These are phyloP conservation scores for Verbena officinalis DNA, from an alignment of 257 asterid genomes.

Conservation along the genomic window DNA sequence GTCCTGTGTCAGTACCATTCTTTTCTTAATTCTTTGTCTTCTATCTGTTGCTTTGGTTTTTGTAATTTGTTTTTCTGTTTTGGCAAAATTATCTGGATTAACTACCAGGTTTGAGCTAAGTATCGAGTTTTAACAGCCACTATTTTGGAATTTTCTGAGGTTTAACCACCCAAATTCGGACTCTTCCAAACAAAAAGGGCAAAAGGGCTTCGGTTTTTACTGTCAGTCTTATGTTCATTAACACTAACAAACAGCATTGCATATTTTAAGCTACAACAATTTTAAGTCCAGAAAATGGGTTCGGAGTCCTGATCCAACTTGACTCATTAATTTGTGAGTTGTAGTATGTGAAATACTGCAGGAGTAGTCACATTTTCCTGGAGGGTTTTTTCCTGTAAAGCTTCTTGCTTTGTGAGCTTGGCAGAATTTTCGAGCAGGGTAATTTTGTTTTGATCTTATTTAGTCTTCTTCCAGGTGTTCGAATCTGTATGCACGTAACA, in stretches of 20 bases:
- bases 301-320: background rate
- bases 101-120: constrained; percentile 19
- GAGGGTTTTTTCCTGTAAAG: background rate
- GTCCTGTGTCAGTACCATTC: constrained; percentile 39
- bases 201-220: constrained; percentile 16
- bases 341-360: constrained; percentile 11
- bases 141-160: constrained; percentile 21
- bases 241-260: constrained; percentile 29
- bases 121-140: constrained; percentile 26
- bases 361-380: constrained; percentile 19
- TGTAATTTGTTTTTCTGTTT: background rate
- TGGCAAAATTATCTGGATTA: constrained; percentile 26
- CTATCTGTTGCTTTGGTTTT: background rate
- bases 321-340: background rate
- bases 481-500: constrained; percentile 18
- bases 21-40: constrained; percentile 34
- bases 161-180: constrained; percentile 22
- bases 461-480: constrained; percentile 25
- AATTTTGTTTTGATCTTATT: background rate
- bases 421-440: constrained; percentile 19
- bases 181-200: constrained; percentile 13
- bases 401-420: constrained; percentile 30
- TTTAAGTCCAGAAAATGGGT: constrained; percentile 20
- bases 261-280: background rate
- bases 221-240: constrained; percentile 13